A percentile compares a stretch with the other conserved stretches of the same genome.
These are phyloP conservation scores for Smallanthus sonchifolius DNA, from an alignment of 129 eudicot genomes.

Conservation along the genomic window DNA sequence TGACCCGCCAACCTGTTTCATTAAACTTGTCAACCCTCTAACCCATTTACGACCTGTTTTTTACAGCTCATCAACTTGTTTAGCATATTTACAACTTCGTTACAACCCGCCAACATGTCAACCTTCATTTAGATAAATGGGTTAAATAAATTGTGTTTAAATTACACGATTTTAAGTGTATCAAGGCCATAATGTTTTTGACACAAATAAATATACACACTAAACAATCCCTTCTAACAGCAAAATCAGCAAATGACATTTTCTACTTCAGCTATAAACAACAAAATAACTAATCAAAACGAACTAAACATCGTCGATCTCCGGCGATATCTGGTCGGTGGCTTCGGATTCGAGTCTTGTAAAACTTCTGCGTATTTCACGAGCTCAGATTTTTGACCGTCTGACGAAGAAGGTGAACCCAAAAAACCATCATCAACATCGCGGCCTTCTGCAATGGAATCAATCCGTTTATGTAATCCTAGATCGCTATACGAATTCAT, in stretches of 20 bases:
- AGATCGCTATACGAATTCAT: slow-evolving; percentile 35
- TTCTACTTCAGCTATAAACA: slow-evolving; percentile 7
- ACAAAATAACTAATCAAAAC: slow-evolving; percentile 18
- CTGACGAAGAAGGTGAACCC: slow-evolving; percentile 20
- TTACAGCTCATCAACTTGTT: too few relatives aligned
- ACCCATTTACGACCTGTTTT: too few relatives aligned
- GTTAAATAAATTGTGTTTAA: too few relatives aligned
- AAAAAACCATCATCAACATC: slow-evolving; percentile 11
- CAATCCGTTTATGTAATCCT: slow-evolving; percentile 27
- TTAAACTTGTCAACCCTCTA: too few relatives aligned
- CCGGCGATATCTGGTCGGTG: slow-evolving; percentile 28
- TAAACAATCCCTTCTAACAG: too few relatives aligned
- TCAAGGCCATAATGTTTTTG: too few relatives aligned
- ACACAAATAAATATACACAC: too few relatives aligned
- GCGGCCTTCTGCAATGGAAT: slow-evolving; percentile 28
- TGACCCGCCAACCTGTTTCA: too few relatives aligned
- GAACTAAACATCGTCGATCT: slow-evolving; percentile 50
- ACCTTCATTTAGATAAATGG: too few relatives aligned
- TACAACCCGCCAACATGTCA: too few relatives aligned
- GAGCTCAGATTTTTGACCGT: slow-evolving; percentile 40
- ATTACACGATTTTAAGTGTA: too few relatives aligned
- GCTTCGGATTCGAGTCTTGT: slow-evolving; percentile 28
- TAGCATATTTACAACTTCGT: too few relatives aligned
- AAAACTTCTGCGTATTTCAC: slow-evolving; percentile 58
- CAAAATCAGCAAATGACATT: slow-evolving; percentile 1